A percentile compares a stretch with the other conserved stretches of the same genome.
Conservation (phyloP, 176 grass and related monocot species). For the Thinopyrum elongatum region DNA sequence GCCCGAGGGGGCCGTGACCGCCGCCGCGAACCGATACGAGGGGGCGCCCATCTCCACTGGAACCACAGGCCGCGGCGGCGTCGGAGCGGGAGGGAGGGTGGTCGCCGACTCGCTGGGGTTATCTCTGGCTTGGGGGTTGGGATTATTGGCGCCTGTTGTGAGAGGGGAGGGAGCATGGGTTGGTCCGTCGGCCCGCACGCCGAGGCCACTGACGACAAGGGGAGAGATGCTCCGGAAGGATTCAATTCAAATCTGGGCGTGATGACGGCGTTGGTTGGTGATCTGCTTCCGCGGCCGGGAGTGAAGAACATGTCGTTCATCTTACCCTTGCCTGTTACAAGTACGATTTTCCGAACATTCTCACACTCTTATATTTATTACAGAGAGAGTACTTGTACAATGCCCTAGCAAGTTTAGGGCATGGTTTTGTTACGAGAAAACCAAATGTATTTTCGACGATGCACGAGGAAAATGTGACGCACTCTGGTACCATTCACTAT, state of each 20-base stretch:
- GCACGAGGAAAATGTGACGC: too few species aligned
- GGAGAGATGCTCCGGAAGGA: neutral
- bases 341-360: too few species aligned
- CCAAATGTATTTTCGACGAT: too few species aligned
- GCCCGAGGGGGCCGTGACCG: constrained; percentile 50
- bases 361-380: too few species aligned
- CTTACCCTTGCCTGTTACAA: too few species aligned
- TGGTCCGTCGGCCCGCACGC: neutral
- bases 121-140: neutral
- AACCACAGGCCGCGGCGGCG: neutral
- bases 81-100: neutral
- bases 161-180: neutral
- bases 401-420: too few species aligned
- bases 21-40: constrained; percentile 48
- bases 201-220: neutral
- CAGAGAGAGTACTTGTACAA: too few species aligned
- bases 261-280: neutral
- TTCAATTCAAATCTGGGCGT: neutral
- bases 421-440: too few species aligned
- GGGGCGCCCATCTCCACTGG: constrained; percentile 30
- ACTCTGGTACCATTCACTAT: too few species aligned
- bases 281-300: neutral
- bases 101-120: neutral
- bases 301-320: neutral
- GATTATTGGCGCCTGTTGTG: neutral